These are phyloP conservation scores for Pyrenophora seminiperda DNA, from an alignment of 2,329 filamentous ascomycete species.

Conservation along the genomic window DNA sequence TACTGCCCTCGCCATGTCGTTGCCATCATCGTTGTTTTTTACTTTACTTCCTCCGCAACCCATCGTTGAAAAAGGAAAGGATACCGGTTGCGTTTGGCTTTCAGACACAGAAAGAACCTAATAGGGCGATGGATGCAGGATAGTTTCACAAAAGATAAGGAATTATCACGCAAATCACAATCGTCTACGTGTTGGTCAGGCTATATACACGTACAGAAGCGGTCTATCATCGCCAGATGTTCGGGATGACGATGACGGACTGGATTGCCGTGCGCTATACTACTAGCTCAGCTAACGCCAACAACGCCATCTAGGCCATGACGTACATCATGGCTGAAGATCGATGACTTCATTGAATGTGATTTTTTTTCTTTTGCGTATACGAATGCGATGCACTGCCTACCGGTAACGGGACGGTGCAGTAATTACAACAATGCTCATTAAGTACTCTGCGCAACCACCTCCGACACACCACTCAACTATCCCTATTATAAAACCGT, in stretches of 20 bases:
- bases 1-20: slow-evolving; percentile 14
- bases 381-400: background rate
- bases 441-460: too few relatives aligned
- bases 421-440: background rate
- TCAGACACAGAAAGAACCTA: too few relatives aligned
- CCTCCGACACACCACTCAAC: too few relatives aligned
- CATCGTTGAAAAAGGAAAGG: slow-evolving; percentile 2
- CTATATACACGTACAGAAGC: background rate
- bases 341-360: slow-evolving; percentile 10
- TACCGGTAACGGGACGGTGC: too few relatives aligned
- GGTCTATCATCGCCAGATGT: too few relatives aligned
- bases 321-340: background rate
- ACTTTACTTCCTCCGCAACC: slow-evolving; percentile 20
- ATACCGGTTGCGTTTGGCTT: too few relatives aligned
- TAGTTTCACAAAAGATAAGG: too few relatives aligned
- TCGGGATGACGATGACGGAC: slow-evolving; percentile 2
- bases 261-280: background rate
- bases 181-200: background rate
- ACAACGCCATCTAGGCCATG: slow-evolving; percentile 4
- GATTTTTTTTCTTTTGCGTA: background rate
- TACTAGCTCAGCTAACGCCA: slow-evolving; percentile 2
- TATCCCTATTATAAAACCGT: slow-evolving; percentile 11
- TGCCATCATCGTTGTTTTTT: slow-evolving; percentile 5
- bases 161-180: too few relatives aligned
- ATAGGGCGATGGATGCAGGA: too few relatives aligned